These are phyloP conservation scores for Coemansia sp. DNA, from an alignment of 192 early-diverging fungal species.

Conservation along the genomic window DNA sequence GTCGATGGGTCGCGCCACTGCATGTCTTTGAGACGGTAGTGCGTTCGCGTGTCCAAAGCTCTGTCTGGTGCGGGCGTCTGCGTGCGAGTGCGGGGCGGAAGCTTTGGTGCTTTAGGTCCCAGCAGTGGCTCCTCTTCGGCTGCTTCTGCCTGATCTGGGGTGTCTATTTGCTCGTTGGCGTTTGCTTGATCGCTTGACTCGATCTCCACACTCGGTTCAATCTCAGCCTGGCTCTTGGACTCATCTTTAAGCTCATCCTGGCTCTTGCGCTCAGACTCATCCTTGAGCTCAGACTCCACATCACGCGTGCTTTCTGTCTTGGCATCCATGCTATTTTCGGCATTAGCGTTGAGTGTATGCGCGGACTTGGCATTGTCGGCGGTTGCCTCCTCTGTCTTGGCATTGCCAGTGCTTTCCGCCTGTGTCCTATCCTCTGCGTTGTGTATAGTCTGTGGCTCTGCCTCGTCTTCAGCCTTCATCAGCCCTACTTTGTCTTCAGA, in stretches of 20 bases:
- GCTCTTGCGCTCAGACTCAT: too few species aligned
- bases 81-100: not conserved
- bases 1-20: conserved; percentile 61
- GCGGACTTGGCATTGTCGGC: too few species aligned
- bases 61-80: not conserved
- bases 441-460: too few species aligned
- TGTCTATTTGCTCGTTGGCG: too few species aligned
- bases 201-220: not conserved
- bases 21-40: conserved; percentile 74
- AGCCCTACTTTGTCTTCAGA: too few species aligned
- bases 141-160: not conserved
- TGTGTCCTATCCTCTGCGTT: not conserved
- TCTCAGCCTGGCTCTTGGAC: too few species aligned
- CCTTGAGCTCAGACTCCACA: not conserved
- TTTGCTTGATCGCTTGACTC: not conserved
- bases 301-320: not conserved
- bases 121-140: not conserved
- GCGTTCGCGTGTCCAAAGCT: not conserved
- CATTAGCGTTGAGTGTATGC: not conserved
- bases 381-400: not conserved
- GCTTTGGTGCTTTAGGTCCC: not conserved
- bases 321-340: not conserved
- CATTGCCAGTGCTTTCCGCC: not conserved
- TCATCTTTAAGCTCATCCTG: too few species aligned
- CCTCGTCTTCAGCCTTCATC: too few species aligned